Evolutionary conservation across 192 early-diverging fungal species (phyloP), one percentile per base, ranked within the genome.

Genomic region (Glomus cerebriforme): DNA sequence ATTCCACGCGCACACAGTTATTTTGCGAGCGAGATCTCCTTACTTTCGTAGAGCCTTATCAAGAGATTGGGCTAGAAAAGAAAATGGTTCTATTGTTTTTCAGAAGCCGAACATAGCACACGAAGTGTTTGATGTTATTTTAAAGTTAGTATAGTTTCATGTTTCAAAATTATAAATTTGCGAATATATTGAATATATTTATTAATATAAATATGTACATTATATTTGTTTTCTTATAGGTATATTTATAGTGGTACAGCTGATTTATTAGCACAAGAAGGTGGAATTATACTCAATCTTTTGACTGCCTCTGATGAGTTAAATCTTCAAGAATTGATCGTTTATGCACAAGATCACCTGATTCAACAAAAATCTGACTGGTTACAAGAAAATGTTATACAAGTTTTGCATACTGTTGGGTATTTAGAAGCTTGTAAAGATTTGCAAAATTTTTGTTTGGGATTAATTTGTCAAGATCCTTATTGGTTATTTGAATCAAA

Each of bases 31-130:
- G 37, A 59, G 74, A 27, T 75, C 74, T 12, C 74, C 59, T 45
- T 75, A 75, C 60, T 75, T 75, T 75, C 74, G 74, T 17, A 75
- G 58, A 31, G 74, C 74, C 5, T 63, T 75, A 13, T 75, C 74
- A 35, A 59, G 59, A 62, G 54, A 59, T 26, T 62, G 74, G 59
- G 59, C 59, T 15, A 63, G 22, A 63, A 75, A 75, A 60, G 74
- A 75, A 39, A 37, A 62, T 7, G 59, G 59, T n/a, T 59, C 43
- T 32, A 35, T 75, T 12, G 59, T 75, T 24, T 75, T 75, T 39
- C 34, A 62, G 6, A 75, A 75, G 60, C 74, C 74, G 3, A 75
- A 75, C 34, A 62, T 75, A 31, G 26, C 59, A 37, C 29, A 35
- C 17, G n/a, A 75, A 39, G 59, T 75, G 24, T 75, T 75, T 63